Evolutionary conservation across 2,329 filamentous ascomycete genomes (phyloP).

Genomic region (Fusarium sp.): DNA sequence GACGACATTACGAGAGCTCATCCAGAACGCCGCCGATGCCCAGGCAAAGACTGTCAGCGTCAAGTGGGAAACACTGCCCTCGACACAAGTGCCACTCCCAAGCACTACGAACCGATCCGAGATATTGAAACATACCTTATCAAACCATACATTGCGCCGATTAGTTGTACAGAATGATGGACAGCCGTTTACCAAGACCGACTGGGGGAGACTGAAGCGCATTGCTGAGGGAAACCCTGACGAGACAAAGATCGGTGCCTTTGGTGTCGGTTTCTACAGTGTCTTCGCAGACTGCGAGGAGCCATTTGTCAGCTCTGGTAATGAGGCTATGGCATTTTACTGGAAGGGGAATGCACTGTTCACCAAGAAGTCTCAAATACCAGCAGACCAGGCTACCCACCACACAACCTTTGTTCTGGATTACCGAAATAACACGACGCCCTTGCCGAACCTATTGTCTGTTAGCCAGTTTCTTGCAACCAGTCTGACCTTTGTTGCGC

Average conservation of each 20-base stretch:
- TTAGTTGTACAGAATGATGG: conserved; percentile 96
- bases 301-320: conserved; percentile 94
- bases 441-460: conserved; percentile 87
- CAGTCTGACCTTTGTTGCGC: conserved; percentile 93
- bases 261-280: conserved; percentile 98
- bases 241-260: conserved; percentile 98
- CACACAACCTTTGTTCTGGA: conserved; percentile 96
- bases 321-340: conserved; percentile 97
- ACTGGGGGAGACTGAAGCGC: conserved; percentile 93
- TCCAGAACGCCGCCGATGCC: conserved; percentile 98
- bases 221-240: conserved; percentile 99
- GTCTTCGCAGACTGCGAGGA: conserved; percentile 99
- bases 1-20: conserved; percentile 89
- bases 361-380: conserved; percentile 85
- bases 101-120: conserved; percentile 76
- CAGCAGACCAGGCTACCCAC: conserved; percentile 73
- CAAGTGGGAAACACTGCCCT: conserved; percentile 92
- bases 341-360: conserved; percentile 99
- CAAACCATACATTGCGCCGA: conserved; percentile 87
- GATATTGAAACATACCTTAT: conserved; percentile 84
- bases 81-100: conserved; percentile 80
- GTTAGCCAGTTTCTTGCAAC: conserved; percentile 94
- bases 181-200: conserved; percentile 86
- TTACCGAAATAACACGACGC: conserved; percentile 90
- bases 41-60: conserved; percentile 91